Base-by-base conservation (phyloP, 2,329 filamentous ascomycete genomes). In the Penicillium sclerotigenum region DNA sequence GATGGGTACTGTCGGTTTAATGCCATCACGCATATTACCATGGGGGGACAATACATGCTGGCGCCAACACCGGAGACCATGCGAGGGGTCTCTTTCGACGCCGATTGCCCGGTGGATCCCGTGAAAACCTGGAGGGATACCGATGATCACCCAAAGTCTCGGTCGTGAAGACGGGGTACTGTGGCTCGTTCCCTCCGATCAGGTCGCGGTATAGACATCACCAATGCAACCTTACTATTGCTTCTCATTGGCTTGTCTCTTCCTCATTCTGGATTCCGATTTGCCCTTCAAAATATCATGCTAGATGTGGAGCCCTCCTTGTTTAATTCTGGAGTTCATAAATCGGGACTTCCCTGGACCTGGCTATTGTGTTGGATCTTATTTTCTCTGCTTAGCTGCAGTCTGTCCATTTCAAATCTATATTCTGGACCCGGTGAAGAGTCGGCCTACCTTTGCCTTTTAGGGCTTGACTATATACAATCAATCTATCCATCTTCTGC, bases 261-360 rank as follows among this genome's bases (percentile, higher is more conserved):
- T 28, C 11, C 26, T 49, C 5, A 20, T 38, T 57, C 33, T 45
- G 18, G 6, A 18, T 46, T 43, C 5, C 22, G 37, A 43, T 52
- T 53, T 37, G 34, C 11, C 14, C 14, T 7, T 20, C 33, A 33
- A 41, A 48, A 16, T 11, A 33, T 49, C 22, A 13, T 33, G 10
- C 16, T 31, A 4, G 5, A 31, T 22, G 56, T 54, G 57, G 55
- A 48, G 8, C 42, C 29, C 16, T 20, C 18, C 34, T 24, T 24
- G 26, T 26, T 50, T 41, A 41, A n/a, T 20, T 31, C 37, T 18
- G 24, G 48, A 31, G 47, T 57, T 64, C 47, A 60, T 65, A 62
- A 62, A 53, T 22, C 41, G 50, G 42, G 40, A 37, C 33, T 57
- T 54, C 57, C 57, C 57, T 53, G 29, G 57, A 33, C 52, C 40